A percentile compares a stretch with the other conserved stretches of the same genome.
Conservation (phyloP, 352 stramenopile genomes). For the Phytophthora pisi region DNA sequence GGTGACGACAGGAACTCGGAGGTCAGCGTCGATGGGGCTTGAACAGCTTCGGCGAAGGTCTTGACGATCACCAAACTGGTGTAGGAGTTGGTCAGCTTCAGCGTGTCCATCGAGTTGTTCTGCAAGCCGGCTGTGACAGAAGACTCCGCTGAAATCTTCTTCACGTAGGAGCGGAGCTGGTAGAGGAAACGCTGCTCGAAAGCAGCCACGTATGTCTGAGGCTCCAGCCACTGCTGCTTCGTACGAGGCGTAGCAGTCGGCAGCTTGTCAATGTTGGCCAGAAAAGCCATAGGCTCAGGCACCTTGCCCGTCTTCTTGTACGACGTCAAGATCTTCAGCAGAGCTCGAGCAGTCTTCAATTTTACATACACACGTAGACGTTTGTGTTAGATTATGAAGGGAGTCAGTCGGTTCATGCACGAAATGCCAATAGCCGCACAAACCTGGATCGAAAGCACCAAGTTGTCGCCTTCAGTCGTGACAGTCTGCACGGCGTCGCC, state of each 20-base stretch:
- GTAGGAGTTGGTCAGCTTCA: slow-evolving; percentile 65
- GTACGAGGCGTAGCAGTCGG: slow-evolving; percentile 29
- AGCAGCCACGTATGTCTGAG: slow-evolving; percentile 46
- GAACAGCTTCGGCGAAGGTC: slow-evolving; percentile 53
- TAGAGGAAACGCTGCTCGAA: slow-evolving; percentile 67
- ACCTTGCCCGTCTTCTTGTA: slow-evolving; percentile 36
- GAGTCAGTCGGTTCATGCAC: background rate
- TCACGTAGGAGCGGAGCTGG: slow-evolving; percentile 48
- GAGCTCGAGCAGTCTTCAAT: slow-evolving; percentile 39
- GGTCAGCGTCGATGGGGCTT: slow-evolving; percentile 36
- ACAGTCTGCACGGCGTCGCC: slow-evolving; percentile 93
- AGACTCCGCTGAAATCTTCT: slow-evolving; percentile 36
- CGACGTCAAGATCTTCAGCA: slow-evolving; percentile 51
- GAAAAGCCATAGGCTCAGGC: slow-evolving; percentile 44
- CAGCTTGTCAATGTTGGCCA: slow-evolving; percentile 48
- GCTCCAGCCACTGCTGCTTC: slow-evolving; percentile 48
- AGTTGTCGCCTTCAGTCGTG: slow-evolving; percentile 96
- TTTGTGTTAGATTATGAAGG: background rate
- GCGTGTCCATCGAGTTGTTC: slow-evolving; percentile 60
- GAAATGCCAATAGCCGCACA: slow-evolving; percentile 1
- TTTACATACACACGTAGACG: background rate
- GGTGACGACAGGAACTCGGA: slow-evolving; percentile 35
- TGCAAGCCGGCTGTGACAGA: slow-evolving; percentile 49
- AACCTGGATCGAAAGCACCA: slow-evolving; percentile 93
- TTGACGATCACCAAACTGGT: slow-evolving; percentile 55